Evolutionary conservation across 306 rosid species (phyloP).

Genomic region (Lathyrus tuberosus): DNA sequence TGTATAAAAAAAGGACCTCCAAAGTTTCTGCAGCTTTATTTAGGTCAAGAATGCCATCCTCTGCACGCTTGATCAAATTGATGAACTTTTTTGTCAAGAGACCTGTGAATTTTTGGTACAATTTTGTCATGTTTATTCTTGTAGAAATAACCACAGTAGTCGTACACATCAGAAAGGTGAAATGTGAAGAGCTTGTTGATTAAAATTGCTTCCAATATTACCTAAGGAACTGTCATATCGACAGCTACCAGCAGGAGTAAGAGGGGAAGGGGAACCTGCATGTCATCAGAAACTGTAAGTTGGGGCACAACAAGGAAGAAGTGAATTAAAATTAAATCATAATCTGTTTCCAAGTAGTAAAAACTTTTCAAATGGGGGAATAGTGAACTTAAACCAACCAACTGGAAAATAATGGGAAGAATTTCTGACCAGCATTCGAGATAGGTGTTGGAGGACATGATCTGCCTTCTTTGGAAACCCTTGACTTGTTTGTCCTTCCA

Average conservation of each 20-base stretch:
- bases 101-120: slow-evolving; percentile 62
- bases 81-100: slow-evolving; percentile 93
- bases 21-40: slow-evolving; percentile 95
- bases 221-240: slow-evolving; percentile 98
- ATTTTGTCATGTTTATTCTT: slow-evolving; percentile 43
- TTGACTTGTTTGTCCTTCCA: slow-evolving; percentile 67
- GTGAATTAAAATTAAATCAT: slow-evolving; percentile 17
- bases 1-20: slow-evolving; percentile 56
- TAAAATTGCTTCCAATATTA: slow-evolving; percentile 44
- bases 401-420: slow-evolving; percentile 20
- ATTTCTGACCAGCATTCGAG: slow-evolving; percentile 67
- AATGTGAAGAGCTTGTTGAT: slow-evolving; percentile 24
- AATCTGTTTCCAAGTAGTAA: slow-evolving; percentile 31
- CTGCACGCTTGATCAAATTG: slow-evolving; percentile 89
- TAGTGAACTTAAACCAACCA: slow-evolving; percentile 30
- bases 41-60: slow-evolving; percentile 94
- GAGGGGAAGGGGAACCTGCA: slow-evolving; percentile 85
- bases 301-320: slow-evolving; percentile 23
- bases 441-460: slow-evolving; percentile 82
- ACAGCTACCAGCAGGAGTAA: slow-evolving; percentile 89
- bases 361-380: slow-evolving; percentile 26
- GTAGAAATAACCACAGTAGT: slow-evolving; percentile 31
- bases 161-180: slow-evolving; percentile 24
- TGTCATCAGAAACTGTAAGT: slow-evolving; percentile 32
- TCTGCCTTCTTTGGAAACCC: slow-evolving; percentile 65